Conservation (phyloP, 371 early-diverging fungal species). For the Saksenaea vasiformis region DNA sequence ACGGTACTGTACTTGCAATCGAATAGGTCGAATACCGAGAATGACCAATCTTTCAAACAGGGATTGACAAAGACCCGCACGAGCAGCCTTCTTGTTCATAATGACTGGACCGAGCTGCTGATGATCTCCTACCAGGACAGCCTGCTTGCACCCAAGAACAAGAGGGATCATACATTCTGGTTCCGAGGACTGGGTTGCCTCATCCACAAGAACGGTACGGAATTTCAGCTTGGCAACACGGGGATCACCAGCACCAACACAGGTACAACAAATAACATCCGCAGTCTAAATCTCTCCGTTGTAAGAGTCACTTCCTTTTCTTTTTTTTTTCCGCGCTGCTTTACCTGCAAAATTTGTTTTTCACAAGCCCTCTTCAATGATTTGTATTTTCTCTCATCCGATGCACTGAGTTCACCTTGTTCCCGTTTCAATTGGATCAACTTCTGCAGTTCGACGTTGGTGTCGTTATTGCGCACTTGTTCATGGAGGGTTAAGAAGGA, state of each 20-base stretch:
- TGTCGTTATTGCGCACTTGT: slow-evolving; percentile 92
- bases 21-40: slow-evolving; percentile 90
- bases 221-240: slow-evolving; percentile 87
- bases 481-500: slow-evolving; percentile 92
- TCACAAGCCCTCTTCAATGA: slow-evolving; percentile 81
- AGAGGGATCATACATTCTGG: slow-evolving; percentile 98
- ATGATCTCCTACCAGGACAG: slow-evolving; percentile 98
- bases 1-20: slow-evolving; percentile 97
- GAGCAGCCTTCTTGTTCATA: slow-evolving; percentile 95
- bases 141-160: slow-evolving; percentile 93
- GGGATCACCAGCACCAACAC: slow-evolving; percentile 97
- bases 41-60: slow-evolving; percentile 97
- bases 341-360: slow-evolving; percentile 80
- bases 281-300: slow-evolving; percentile 61
- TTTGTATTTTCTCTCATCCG: slow-evolving; percentile 86
- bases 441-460: slow-evolving; percentile 90
- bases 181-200: slow-evolving; percentile 98
- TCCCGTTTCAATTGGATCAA: slow-evolving; percentile 85
- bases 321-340: not conserved
- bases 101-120: slow-evolving; percentile 99
- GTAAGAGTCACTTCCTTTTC: not conserved
- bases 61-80: slow-evolving; percentile 94
- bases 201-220: slow-evolving; percentile 96
- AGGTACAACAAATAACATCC: slow-evolving; percentile 98
- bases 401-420: slow-evolving; percentile 86